phyloP scores from a whole-genome alignment of 2,329 filamentous ascomycete species.

The Beauveria brongniartii region DNA sequence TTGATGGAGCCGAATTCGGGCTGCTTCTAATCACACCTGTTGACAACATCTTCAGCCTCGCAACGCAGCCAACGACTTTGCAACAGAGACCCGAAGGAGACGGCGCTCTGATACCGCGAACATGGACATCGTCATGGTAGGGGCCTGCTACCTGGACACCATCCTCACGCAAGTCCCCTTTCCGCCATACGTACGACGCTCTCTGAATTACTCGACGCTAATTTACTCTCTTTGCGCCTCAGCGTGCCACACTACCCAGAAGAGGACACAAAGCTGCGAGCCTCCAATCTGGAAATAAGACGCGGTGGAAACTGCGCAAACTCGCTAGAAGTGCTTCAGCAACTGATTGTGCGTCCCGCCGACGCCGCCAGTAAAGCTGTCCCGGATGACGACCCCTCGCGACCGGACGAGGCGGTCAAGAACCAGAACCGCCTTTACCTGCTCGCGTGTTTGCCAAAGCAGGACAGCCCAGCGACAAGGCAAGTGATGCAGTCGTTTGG shows the following conservation, averaged over 20 bases:
- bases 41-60: background rate
- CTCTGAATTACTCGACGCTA: background rate
- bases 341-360: conserved; percentile 36
- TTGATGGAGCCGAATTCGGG: background rate
- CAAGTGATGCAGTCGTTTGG: conserved; percentile 49
- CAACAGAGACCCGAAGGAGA: background rate
- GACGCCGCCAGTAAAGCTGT: conserved; percentile 13
- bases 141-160: conserved; percentile 64
- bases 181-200: background rate
- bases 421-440: conserved; percentile 32
- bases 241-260: conserved; percentile 59
- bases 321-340: conserved; percentile 60
- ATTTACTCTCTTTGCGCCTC: background rate
- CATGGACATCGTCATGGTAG: conserved; percentile 54
- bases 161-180: conserved; percentile 47
- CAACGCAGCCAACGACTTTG: background rate
- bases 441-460: conserved; percentile 46
- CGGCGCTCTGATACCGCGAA: conserved; percentile 21
- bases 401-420: background rate
- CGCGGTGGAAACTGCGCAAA: conserved; percentile 69
- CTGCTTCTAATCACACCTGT: background rate
- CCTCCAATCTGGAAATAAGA: conserved; percentile 47
- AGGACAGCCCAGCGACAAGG: conserved; percentile 39
- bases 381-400: background rate
- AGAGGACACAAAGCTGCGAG: conserved; percentile 67